Base-by-base conservation (phyloP, 768 basidiomycete genomes). In the Termitomyces sp. region DNA sequence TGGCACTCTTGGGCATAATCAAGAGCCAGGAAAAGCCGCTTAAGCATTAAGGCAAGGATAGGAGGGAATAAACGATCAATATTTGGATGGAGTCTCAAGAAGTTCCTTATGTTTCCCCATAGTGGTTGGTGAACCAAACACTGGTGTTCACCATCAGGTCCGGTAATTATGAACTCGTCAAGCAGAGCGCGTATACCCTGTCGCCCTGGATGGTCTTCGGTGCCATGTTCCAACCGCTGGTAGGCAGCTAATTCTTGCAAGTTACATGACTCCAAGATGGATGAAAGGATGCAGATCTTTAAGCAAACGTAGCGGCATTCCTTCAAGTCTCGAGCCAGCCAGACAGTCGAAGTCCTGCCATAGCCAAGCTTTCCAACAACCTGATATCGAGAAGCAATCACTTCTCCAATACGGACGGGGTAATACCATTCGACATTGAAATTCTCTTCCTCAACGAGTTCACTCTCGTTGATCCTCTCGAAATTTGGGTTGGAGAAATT, bases 341-440 rank as follows among this genome's bases (percentile, higher is more conserved):
- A 46, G 12, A 22, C 67, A 20, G 74, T 74, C 18, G 64, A 62
- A 20, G 60, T 65, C 11, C 66, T 57, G 18, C 75, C 75, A 60
- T 63, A 74, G 2, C 74, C 75, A 1, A 76, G 62, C 64, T 76
- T 76, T 13, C 67, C 66, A 24, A 76, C 58, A 18, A 76, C 69
- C 55, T 71, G 69, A 61, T 76, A 76, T 18, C 65, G 67, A 11
- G 65, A 65, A 9, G 65, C 51, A 18, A 76, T 55, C n/a, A 73
- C 60, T 22, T 77, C 69, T 32, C 76, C 75, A 8, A 74, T 69
- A 11, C 65, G 68, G 11, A 75, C 70, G 11, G 73, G 74, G 46
- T 75, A 74, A 55, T 68, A 75, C 35, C 58, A 46, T 44, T 63
- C 53, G 2, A 64, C 55, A 12, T 35, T 56, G 60, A 59, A 52